A percentile compares a stretch with the other conserved stretches of the same genome.
Evolutionary conservation across 2,329 filamentous ascomycete genomes (phyloP).

Genomic region (Aureobasidium subglaciale): DNA sequence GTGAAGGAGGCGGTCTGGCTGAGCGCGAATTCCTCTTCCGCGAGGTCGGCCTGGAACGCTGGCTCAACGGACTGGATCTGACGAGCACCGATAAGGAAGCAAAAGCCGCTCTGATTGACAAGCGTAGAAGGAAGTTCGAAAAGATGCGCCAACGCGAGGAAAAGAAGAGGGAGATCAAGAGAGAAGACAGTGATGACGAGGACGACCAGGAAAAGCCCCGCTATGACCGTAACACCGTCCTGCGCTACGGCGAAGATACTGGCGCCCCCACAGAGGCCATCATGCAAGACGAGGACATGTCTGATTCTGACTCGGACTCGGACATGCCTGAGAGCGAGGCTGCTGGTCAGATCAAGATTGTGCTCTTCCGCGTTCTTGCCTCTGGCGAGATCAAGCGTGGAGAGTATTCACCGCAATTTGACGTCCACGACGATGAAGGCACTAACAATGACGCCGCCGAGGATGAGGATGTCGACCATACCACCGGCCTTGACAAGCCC

Average conservation of each 20-base stretch:
- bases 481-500: constrained; percentile 93
- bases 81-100: constrained; percentile 59
- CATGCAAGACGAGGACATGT: constrained; percentile 61
- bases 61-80: constrained; percentile 94
- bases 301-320: constrained; percentile 65
- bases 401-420: constrained; percentile 96
- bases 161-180: constrained; percentile 73
- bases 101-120: constrained; percentile 69
- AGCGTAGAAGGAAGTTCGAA: constrained; percentile 38
- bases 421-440: constrained; percentile 84
- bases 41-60: constrained; percentile 90
- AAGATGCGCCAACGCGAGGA: constrained; percentile 55
- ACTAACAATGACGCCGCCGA: constrained; percentile 48
- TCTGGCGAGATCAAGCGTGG: constrained; percentile 97
- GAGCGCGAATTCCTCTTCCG: constrained; percentile 96
- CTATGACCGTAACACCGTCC: constrained; percentile 46
- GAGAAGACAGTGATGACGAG: constrained; percentile 46
- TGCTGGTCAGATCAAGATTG: constrained; percentile 95
- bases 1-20: constrained; percentile 86
- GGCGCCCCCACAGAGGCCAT: constrained; percentile 63
- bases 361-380: constrained; percentile 88
- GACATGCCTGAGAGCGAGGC: constrained; percentile 86
- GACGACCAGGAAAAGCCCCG: constrained; percentile 38
- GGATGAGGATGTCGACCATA: constrained; percentile 81
- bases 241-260: constrained; percentile 74